These are phyloP conservation scores for Endocarpon pusillum DNA, from an alignment of 495 filamentous ascomycete genomes.

Conservation along the genomic window DNA sequence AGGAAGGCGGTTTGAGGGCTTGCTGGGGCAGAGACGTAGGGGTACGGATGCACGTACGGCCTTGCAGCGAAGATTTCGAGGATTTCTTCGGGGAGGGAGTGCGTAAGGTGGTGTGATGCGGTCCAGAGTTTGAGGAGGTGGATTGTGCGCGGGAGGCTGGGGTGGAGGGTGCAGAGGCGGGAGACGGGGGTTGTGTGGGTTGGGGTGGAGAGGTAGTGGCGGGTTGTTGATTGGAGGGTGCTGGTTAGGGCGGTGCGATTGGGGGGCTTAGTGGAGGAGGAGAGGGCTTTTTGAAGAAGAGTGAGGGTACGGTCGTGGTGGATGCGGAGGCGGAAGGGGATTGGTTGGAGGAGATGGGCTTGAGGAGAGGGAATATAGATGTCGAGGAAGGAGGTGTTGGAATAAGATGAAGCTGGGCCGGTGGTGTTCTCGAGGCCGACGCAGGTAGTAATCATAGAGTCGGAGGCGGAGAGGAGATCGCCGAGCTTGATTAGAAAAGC, in stretches of 20 bases:
- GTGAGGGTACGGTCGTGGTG: conserved; percentile 70
- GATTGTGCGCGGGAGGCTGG: conserved; percentile 65
- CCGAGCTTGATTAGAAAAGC: conserved; percentile 78
- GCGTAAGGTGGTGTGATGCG: conserved; percentile 56
- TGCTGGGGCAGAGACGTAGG: conserved; percentile 60
- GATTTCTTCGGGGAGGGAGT: conserved; percentile 60
- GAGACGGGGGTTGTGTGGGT: conserved; percentile 66
- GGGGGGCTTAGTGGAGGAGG: too few relatives aligned
- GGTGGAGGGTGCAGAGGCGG: conserved; percentile 63
- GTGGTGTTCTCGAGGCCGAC: conserved; percentile 67
- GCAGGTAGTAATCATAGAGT: conserved; percentile 33
- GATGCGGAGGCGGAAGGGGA: conserved; percentile 37
- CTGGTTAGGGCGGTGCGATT: too few relatives aligned
- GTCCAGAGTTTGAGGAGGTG: conserved; percentile 90
- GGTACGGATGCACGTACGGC: conserved; percentile 65
- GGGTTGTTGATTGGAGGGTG: too few relatives aligned
- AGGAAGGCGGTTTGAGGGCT: conserved; percentile 69
- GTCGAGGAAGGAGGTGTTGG: conserved; percentile 75
- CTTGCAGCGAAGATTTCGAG: conserved; percentile 64
- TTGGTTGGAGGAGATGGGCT: too few relatives aligned
- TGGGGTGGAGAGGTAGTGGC: too few relatives aligned
- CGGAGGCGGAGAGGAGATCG: conserved; percentile 42
- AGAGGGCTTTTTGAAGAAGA: too few relatives aligned
- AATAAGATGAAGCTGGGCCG: conserved; percentile 35
- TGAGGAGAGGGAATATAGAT: conserved; percentile 52